These are phyloP conservation scores for Naganishia sp. DNA, from an alignment of 1,284 basidiomycete species.

Conservation along the genomic window DNA sequence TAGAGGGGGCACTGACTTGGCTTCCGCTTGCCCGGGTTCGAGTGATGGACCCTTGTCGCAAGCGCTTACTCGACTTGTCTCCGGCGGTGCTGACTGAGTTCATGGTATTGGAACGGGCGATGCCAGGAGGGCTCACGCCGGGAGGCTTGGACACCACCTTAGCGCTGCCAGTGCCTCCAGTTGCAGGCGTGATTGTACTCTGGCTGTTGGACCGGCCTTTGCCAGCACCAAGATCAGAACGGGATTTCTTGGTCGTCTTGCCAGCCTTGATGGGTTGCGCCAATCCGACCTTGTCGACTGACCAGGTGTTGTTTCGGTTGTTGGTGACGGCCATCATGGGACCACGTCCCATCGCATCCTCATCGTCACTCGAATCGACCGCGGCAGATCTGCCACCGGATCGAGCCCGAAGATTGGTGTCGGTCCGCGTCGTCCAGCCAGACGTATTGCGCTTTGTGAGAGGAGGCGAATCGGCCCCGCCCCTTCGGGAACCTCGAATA, in stretches of 20 bases:
- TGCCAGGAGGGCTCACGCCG: conserved; percentile 17
- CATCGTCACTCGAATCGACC: conserved; percentile 48
- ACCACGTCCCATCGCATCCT: conserved; percentile 35
- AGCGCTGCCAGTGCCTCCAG: not conserved
- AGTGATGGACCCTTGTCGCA: conserved; percentile 33
- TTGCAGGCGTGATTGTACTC: conserved; percentile 41
- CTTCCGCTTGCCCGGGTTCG: conserved; percentile 26
- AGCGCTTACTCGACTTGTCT: conserved; percentile 19
- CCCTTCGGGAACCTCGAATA: conserved; percentile 34
- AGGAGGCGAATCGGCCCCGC: conserved; percentile 40
- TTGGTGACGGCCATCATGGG: conserved; percentile 50
- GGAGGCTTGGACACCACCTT: conserved; percentile 28
- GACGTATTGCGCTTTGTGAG: conserved; percentile 36
- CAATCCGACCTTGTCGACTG: conserved; percentile 44
- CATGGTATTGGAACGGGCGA: conserved; percentile 35
- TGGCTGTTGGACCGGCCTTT: conserved; percentile 39
- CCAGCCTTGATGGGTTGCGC: conserved; percentile 9
- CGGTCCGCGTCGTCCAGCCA: conserved; percentile 51
- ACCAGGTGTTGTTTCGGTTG: conserved; percentile 44
- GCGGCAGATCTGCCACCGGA: conserved; percentile 37
- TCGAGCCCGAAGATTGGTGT: conserved; percentile 44
- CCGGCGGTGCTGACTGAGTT: conserved; percentile 27
- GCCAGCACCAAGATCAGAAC: conserved; percentile 41
- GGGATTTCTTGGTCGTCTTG: conserved; percentile 30
- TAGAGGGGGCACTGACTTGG: conserved; percentile 24